phyloP scores from a whole-genome alignment of 352 stramenopile genomes.

The Phytopythium kandeliae region DNA sequence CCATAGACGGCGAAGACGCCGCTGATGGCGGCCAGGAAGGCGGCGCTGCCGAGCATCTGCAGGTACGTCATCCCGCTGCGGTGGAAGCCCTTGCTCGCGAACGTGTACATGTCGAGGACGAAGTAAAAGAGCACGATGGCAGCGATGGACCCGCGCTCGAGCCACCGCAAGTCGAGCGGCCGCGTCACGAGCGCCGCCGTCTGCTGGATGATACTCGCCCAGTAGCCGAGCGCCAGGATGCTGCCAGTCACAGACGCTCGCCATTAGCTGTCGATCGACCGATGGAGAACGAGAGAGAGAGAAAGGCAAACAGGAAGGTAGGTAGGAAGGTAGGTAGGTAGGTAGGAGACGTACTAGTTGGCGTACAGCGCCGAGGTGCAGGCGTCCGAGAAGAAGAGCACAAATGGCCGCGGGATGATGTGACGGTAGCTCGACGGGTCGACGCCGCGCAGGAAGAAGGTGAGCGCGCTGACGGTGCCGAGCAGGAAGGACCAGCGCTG shows the following conservation, averaged over 20 bases:
- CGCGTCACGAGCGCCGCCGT: slow-evolving; percentile 9
- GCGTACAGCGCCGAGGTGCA: slow-evolving; percentile 29
- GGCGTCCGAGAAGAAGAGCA: slow-evolving; percentile 20
- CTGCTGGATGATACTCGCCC: slow-evolving; percentile 25
- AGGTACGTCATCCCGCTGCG: slow-evolving; percentile 15
- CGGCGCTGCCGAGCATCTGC: slow-evolving; percentile 18
- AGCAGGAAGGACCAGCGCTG: slow-evolving; percentile 21
- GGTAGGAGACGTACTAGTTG: slow-evolving; percentile 28
- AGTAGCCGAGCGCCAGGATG: slow-evolving; percentile 21
- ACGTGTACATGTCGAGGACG: slow-evolving; percentile 9
- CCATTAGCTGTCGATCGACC: no score
- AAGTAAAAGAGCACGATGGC: slow-evolving; percentile 15
- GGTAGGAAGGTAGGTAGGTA: no score
- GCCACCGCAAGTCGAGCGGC: slow-evolving; percentile 6
- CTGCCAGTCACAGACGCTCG: slow-evolving; percentile 2
- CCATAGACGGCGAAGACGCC: slow-evolving; percentile 27
- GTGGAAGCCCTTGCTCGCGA: slow-evolving; percentile 17
- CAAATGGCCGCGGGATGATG: slow-evolving; percentile 17
- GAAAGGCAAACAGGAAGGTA: no score
- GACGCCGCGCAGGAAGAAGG: slow-evolving; percentile 16
- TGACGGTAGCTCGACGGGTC: slow-evolving; percentile 22
- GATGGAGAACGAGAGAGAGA: no score
- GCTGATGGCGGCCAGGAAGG: slow-evolving; percentile 24
- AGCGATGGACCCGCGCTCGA: slow-evolving; percentile 9
- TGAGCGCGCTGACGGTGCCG: slow-evolving; percentile 20